Evolutionary conservation across 2,329 filamentous ascomycete species (phyloP), one percentile per base, ranked within the genome.

Genomic region (Hypoxylon sp.): DNA sequence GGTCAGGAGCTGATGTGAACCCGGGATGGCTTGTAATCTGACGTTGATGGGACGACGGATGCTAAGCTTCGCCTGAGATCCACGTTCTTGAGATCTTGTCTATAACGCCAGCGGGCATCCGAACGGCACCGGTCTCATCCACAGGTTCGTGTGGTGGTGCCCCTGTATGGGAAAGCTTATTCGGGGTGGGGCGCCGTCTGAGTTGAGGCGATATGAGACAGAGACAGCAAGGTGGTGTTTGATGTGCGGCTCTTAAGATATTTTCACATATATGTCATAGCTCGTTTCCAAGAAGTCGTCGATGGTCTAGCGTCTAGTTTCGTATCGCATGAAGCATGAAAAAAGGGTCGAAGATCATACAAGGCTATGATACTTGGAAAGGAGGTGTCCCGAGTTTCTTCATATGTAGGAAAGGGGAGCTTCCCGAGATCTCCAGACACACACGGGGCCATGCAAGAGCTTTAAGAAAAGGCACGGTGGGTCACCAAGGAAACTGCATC

Each of bases 91-190:
- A 76, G 71, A 81, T 82, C 77, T 78, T 80, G 79, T 84, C 81
- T 83, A 82, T 81, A 71, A 79, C 78, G 75, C 80, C 79, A 77
- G 81, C 78, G 74, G 79, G 84, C 84, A 87, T 85, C 77, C 81
- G 82, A 79, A 78, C 82, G 80, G 77, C 79, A 83, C 82, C 72
- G 70, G 61, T 49, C 54, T 57, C 62, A 71, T 73, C 68, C 62
- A 71, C 61, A 34, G 62, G 26, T 59, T 41, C 59, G 17, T 41
- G 37, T 50, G 19, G 19, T 60, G 43, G 48, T 22, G 47, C 34
- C 58, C 64, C 62, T 28, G 55, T 60, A 43, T 56, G 53, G 50
- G 39, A 46, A 64, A 67, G 56, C 46, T 67, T 68, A 67, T 56
- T 62, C 56, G 41, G 17, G 37, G 41, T 54, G 59, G 66, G 48